Evolutionary conservation across 176 grass and related monocot species (phyloP).

Genomic region (Carex parvula): DNA sequence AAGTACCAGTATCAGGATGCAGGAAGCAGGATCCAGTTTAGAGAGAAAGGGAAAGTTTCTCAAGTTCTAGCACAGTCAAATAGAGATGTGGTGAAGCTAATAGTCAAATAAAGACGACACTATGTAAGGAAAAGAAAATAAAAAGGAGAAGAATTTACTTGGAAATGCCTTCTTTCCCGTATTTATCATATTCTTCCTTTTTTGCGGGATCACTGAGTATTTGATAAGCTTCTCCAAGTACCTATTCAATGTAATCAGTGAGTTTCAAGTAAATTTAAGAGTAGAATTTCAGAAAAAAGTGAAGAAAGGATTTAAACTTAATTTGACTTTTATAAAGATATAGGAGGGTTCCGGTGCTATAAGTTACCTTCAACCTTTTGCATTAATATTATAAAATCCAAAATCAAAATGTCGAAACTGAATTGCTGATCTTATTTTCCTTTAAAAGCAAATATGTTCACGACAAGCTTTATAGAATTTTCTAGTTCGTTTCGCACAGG

Average conservation of each 20-base stretch:
- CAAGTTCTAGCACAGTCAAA: neutral
- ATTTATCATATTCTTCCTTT: slow-evolving; percentile 71
- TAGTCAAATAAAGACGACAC: neutral
- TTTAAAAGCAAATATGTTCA: neutral
- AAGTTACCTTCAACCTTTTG: neutral
- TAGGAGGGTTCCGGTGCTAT: neutral
- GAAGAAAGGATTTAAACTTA: neutral
- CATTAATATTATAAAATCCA: neutral
- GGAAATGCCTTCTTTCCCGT: slow-evolving; percentile 74
- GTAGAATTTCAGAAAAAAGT: neutral
- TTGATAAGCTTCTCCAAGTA: slow-evolving; percentile 95
- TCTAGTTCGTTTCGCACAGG: neutral
- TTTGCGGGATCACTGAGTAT: slow-evolving; percentile 74
- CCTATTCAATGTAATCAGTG: slow-evolving; percentile 31
- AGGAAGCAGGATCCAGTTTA: neutral
- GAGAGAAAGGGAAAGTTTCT: neutral
- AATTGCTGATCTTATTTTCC: neutral
- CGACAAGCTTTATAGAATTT: neutral
- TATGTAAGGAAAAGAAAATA: neutral
- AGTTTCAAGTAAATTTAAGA: neutral
- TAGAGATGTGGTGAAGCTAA: neutral
- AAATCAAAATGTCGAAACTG: neutral
- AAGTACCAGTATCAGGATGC: neutral
- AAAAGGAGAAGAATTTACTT: slow-evolving; percentile 44
- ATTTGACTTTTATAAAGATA: neutral